Evolutionary conservation across 176 grass and related monocot species (phyloP).

Genomic region (Secale cereale): DNA sequence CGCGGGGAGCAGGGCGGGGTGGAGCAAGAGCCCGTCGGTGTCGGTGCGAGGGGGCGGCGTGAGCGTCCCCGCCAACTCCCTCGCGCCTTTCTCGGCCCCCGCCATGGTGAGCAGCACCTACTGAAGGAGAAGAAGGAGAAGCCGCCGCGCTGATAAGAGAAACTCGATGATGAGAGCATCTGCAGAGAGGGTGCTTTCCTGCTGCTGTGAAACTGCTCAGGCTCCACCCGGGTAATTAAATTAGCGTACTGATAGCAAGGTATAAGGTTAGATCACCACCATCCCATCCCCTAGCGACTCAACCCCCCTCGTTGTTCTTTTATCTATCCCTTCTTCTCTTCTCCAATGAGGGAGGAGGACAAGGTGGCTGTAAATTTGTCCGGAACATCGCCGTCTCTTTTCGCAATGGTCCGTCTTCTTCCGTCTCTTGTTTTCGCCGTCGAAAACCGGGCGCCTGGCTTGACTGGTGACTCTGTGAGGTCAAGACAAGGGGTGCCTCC

Average conservation of each 20-base stretch:
- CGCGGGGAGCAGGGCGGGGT: slow-evolving; percentile 47
- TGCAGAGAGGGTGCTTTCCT: not conserved
- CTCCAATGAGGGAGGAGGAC: slow-evolving; percentile 22
- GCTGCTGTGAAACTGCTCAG: slow-evolving; percentile 27
- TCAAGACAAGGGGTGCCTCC: slow-evolving; percentile 1
- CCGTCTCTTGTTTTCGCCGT: slow-evolving; percentile 21
- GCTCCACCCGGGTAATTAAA: slow-evolving; percentile 50
- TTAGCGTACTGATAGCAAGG: slow-evolving; percentile 60
- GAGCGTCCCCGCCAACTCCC: slow-evolving; percentile 51
- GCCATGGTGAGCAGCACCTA: slow-evolving; percentile 38
- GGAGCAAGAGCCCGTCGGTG: slow-evolving; percentile 43
- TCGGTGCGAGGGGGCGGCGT: slow-evolving; percentile 66
- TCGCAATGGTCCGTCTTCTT: slow-evolving; percentile 27
- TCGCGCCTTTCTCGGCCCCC: slow-evolving; percentile 45
- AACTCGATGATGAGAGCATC: not conserved
- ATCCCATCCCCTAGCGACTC: slow-evolving; percentile 38
- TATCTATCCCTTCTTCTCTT: slow-evolving; percentile 26
- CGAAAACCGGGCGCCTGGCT: not conserved
- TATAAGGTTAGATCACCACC: slow-evolving; percentile 53
- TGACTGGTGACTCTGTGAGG: slow-evolving; percentile 17
- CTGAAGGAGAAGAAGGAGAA: slow-evolving; percentile 6
- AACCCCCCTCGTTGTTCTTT: slow-evolving; percentile 11
- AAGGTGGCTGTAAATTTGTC: slow-evolving; percentile 61
- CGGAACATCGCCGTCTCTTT: slow-evolving; percentile 34
- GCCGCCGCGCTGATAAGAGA: not conserved